Evolutionary conservation across 2,329 filamentous ascomycete genomes (phyloP).

Genomic region (Anthostomella pinea): DNA sequence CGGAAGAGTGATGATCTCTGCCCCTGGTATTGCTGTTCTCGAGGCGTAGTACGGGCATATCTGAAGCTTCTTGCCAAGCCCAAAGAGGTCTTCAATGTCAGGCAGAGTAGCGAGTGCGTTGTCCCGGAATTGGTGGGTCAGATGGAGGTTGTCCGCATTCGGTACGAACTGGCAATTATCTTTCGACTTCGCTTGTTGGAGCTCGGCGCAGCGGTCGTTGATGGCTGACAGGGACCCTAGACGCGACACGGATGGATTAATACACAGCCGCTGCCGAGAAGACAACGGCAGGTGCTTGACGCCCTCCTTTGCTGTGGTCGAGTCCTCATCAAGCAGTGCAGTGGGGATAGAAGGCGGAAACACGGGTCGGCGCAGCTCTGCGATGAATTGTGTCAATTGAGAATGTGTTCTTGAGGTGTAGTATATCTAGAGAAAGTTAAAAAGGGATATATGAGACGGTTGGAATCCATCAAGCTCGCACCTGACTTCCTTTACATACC

Average conservation of each 20-base stretch:
- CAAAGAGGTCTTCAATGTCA: conserved; percentile 88
- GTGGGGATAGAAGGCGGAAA: conserved; percentile 69
- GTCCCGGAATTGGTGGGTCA: conserved; percentile 81
- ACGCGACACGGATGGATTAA: conserved; percentile 76
- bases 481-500: conserved; percentile 37
- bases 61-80: conserved; percentile 71
- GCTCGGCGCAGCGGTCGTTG: conserved; percentile 87
- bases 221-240: conserved; percentile 75
- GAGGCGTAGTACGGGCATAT: conserved; percentile 98
- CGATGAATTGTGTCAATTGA: conserved; percentile 83
- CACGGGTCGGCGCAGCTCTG: conserved; percentile 73
- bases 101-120: conserved; percentile 78
- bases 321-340: conserved; percentile 30
- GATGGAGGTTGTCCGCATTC: conserved; percentile 67
- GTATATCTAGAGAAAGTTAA: conserved; percentile 57
- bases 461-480: neutral
- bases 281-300: conserved; percentile 82
- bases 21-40: conserved; percentile 72
- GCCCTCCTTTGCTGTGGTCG: conserved; percentile 44
- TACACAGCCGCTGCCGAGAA: conserved; percentile 83
- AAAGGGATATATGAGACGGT: neutral
- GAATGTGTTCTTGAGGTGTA: conserved; percentile 94
- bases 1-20: conserved; percentile 88
- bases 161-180: conserved; percentile 76
- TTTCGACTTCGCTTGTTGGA: conserved; percentile 71